Evolutionary conservation across 2,329 filamentous ascomycete genomes (phyloP), one percentile per base, ranked within the genome.

Genomic region (Fusarium algeriense): DNA sequence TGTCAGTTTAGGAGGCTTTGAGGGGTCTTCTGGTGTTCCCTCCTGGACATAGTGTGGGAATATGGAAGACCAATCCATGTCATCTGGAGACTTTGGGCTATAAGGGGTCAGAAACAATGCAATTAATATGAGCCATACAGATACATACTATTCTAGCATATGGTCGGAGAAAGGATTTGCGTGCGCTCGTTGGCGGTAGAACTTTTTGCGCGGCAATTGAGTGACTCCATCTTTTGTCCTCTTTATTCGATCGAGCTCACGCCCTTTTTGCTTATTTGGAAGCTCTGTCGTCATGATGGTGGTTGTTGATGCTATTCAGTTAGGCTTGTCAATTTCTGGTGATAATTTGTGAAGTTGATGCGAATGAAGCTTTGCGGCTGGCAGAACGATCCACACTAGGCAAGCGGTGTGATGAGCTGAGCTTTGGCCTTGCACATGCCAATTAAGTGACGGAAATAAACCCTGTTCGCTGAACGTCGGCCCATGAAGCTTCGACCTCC

Each of bases 91-190:
- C 57, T 87, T 84, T 12, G 96, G 96, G 78, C 95, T 98, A 53
- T 20, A 20, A 19, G 15, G 41, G 26, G 67, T 76, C 61, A 76
- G 71, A 62, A 20, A 45, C 2, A n/a, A 46, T 10, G 15, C 7
- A 49, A 26, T 53, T 55, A 37, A 53, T 41, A 59, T 46, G 35
- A 45, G 59, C 45, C 38, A 30, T 11, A 30, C 10, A 64, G 44
- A 17, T 61, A 67, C 73, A 34, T 88, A 97, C 96, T 99, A 99
- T 77, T 88, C 87, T 79, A 99, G 85, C 63, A 89, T 85, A 84
- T 99, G 96, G 78, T 99, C 96, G 5, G 95, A 98, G 83, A 99
- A 99, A 10, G 95, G 95, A 84, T 99, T 99, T 70, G 96, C 96
- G 83, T 99, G 96, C 40, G 96, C 96, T 81, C 96, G 89, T 82